Conservation (phyloP, 2,329 filamentous ascomycete genomes). For the Conoideocrella luteorostrata region DNA sequence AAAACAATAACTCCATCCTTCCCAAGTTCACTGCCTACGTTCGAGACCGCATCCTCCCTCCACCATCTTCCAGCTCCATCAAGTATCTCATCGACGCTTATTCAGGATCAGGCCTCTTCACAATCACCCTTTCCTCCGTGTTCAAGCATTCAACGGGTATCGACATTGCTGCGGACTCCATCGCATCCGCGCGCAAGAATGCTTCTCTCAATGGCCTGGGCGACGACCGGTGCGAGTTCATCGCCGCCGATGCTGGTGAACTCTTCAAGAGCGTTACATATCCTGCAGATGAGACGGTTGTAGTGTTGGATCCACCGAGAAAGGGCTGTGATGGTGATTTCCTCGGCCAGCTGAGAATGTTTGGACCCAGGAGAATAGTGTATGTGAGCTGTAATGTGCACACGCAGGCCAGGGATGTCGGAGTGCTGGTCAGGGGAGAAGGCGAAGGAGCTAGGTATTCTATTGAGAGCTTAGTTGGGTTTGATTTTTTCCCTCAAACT, state of each 20-base stretch:
- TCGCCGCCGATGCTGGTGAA: conserved; percentile 78
- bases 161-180: conserved; percentile 76
- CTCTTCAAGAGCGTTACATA: conserved; percentile 74
- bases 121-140: conserved; percentile 78
- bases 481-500: conserved; percentile 95
- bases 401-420: conserved; percentile 90
- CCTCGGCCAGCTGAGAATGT: conserved; percentile 70
- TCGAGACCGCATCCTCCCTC: conserved; percentile 66
- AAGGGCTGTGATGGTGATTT: conserved; percentile 91
- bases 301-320: conserved; percentile 94
- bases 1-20: conserved; percentile 99
- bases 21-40: conserved; percentile 81
- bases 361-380: conserved; percentile 71
- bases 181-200: conserved; percentile 72
- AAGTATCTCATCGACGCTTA: conserved; percentile 95
- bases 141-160: conserved; percentile 85
- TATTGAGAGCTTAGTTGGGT: conserved; percentile 85
- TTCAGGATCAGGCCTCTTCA: conserved; percentile 95
- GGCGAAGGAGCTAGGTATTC: conserved; percentile 55
- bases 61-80: conserved; percentile 41
- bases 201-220: conserved; percentile 68
- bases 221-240: conserved; percentile 66
- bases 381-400: conserved; percentile 99
- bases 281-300: conserved; percentile 72
- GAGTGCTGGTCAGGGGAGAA: conserved; percentile 70